phyloP scores from a whole-genome alignment of 2,329 filamentous ascomycete species.

The Byssoonygena ceratinophila region DNA sequence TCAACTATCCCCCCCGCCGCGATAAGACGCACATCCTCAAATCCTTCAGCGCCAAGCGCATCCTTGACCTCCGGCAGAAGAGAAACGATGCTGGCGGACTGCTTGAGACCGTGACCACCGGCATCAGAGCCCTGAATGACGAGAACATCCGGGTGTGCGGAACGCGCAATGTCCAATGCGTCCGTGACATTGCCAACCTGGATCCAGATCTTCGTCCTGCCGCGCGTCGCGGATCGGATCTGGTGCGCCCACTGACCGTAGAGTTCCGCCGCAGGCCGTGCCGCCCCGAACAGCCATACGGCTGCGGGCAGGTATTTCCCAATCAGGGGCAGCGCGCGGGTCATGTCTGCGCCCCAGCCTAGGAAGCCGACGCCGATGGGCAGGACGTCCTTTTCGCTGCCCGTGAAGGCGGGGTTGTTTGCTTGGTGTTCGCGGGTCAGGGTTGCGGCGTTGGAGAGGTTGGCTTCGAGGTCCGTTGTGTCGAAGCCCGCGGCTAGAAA shows the following conservation, averaged over 20 bases:
- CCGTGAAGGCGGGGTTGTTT: not conserved
- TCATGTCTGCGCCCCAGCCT: conserved; percentile 30
- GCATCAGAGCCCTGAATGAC: conserved; percentile 47
- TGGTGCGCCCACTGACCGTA: conserved; percentile 31
- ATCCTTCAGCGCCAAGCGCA: conserved; percentile 22
- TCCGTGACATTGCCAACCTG: conserved; percentile 44
- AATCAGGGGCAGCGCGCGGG: conserved; percentile 23
- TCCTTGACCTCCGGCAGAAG: conserved; percentile 44
- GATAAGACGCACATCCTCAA: conserved; percentile 35
- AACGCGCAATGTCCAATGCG: conserved; percentile 31
- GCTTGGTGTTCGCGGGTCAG: conserved; percentile 16
- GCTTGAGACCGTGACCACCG: conserved; percentile 43
- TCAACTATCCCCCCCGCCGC: conserved; percentile 47
- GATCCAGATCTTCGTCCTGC: conserved; percentile 42
- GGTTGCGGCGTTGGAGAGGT: conserved; percentile 23
- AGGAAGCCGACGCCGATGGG: conserved; percentile 35
- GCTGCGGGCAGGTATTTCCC: conserved; percentile 28
- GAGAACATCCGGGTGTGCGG: conserved; percentile 39
- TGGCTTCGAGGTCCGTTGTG: conserved; percentile 22
- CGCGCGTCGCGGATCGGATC: conserved; percentile 31
- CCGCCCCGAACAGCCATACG: conserved; percentile 34
- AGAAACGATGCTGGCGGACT: conserved; percentile 38
- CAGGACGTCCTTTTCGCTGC: conserved; percentile 17
- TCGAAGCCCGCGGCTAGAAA: conserved; percentile 51
- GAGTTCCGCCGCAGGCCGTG: conserved; percentile 22